Evolutionary conservation across 345 rosid species (phyloP).

Genomic region (Mallotus nudiflorus): DNA sequence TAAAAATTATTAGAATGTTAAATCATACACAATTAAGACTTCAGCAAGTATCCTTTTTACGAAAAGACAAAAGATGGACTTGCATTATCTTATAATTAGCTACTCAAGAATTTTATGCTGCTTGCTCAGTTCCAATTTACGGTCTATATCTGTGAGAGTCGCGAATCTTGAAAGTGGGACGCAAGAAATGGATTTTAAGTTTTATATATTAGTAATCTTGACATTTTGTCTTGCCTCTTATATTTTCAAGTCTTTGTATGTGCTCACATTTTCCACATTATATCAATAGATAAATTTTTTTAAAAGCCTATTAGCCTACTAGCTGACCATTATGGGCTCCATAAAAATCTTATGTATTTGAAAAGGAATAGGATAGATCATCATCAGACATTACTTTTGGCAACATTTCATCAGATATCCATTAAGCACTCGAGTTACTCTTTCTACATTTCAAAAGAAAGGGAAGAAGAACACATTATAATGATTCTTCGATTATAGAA

Average conservation of each 20-base stretch:
- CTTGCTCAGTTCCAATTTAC: neutral
- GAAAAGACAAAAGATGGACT: neutral
- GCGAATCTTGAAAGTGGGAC: neutral
- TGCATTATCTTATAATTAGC: too few species aligned
- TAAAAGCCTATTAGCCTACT: too few species aligned
- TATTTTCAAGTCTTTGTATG: too few species aligned
- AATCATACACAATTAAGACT: conserved; percentile 14
- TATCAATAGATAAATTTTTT: neutral
- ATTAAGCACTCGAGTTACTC: neutral
- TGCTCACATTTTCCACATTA: neutral
- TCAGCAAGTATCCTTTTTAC: neutral
- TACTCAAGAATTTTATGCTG: too few species aligned
- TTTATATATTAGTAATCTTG: neutral
- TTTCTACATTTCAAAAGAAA: neutral
- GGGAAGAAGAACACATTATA: neutral
- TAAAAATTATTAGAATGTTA: conserved; percentile 15
- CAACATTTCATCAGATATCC: neutral
- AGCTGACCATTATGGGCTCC: neutral
- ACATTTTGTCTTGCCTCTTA: neutral
- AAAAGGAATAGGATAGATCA: neutral
- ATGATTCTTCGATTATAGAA: neutral
- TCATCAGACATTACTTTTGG: neutral
- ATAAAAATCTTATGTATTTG: neutral
- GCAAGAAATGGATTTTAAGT: neutral
- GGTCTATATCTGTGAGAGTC: neutral